Conservation (phyloP, 2,329 filamentous ascomycete genomes). For the Penicillium sp. region DNA sequence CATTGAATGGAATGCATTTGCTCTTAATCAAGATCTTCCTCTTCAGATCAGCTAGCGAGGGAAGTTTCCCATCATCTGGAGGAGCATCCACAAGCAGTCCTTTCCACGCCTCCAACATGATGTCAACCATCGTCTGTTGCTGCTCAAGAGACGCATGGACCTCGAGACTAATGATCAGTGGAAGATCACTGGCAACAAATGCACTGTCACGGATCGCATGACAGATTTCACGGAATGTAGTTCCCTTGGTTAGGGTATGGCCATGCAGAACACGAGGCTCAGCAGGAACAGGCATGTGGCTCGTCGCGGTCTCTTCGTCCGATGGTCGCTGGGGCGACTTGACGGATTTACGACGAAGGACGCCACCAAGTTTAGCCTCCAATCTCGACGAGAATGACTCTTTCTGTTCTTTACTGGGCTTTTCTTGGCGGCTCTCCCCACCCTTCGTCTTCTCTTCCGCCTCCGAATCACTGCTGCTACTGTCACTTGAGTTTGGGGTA, state of each 20-base stretch:
- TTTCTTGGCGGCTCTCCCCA: slow-evolving; percentile 11
- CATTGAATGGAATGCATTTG: slow-evolving; percentile 59
- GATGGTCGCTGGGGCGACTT: not conserved
- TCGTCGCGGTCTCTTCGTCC: slow-evolving; percentile 1
- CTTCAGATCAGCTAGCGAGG: slow-evolving; percentile 67
- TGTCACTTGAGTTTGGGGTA: slow-evolving; percentile 30
- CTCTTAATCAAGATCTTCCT: slow-evolving; percentile 83
- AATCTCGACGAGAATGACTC: slow-evolving; percentile 25
- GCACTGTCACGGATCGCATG: slow-evolving; percentile 73
- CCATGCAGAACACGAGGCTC: slow-evolving; percentile 85
- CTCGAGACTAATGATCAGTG: slow-evolving; percentile 88
- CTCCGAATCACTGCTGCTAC: slow-evolving; percentile 29
- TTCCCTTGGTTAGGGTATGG: slow-evolving; percentile 80
- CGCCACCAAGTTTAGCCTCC: slow-evolving; percentile 22
- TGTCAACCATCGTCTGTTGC: slow-evolving; percentile 87
- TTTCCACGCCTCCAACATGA: slow-evolving; percentile 87
- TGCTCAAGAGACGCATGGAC: slow-evolving; percentile 80
- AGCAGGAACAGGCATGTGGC: slow-evolving; percentile 32
- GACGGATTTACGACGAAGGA: slow-evolving; percentile 22
- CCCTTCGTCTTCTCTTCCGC: slow-evolving; percentile 19
- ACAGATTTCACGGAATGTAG: slow-evolving; percentile 84
- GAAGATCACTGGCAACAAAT: slow-evolving; percentile 72
- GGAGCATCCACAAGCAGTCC: slow-evolving; percentile 66
- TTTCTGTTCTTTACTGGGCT: slow-evolving; percentile 8
- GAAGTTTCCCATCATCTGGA: slow-evolving; percentile 54